These are phyloP conservation scores for Metschnikowia gelsemii DNA, from an alignment of 805 yeast species.

Conservation along the genomic window DNA sequence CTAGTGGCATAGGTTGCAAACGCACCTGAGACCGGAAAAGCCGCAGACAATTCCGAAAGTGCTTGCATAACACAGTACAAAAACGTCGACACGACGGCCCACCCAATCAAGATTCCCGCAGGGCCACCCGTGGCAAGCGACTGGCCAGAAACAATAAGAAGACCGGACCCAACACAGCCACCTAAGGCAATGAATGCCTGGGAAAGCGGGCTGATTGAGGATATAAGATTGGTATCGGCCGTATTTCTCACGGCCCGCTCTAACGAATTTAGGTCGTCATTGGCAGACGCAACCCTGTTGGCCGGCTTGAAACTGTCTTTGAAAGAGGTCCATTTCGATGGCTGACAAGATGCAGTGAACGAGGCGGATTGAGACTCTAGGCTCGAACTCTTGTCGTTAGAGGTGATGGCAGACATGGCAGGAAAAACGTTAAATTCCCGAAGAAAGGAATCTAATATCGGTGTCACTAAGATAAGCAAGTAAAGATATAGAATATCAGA, in stretches of 20 bases:
- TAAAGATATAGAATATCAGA: too few relatives aligned
- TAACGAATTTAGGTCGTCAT: constrained; percentile 14
- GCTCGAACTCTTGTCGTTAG: constrained; percentile 10
- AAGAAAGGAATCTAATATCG: neutral
- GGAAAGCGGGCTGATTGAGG: constrained; percentile 19
- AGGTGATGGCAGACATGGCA: constrained; percentile 9
- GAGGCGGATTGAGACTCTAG: constrained; percentile 9
- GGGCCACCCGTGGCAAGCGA: constrained; percentile 39
- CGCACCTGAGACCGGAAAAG: constrained; percentile 41
- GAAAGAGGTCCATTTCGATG: constrained; percentile 14
- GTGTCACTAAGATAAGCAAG: neutral
- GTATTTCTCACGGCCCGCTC: constrained; percentile 19
- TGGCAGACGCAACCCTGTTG: neutral
- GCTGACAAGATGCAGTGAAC: constrained; percentile 9
- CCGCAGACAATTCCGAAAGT: constrained; percentile 39
- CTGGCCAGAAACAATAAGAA: constrained; percentile 40
- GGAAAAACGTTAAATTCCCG: too few relatives aligned
- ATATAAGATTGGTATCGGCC: constrained; percentile 13
- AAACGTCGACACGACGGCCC: constrained; percentile 41
- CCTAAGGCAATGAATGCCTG: constrained; percentile 39
- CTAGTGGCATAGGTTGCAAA: constrained; percentile 42
- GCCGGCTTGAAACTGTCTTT: constrained; percentile 19
- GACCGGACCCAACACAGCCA: constrained; percentile 44
- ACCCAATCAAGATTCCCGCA: constrained; percentile 37
- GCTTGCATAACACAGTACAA: constrained; percentile 46